phyloP scores from a whole-genome alignment of 2,329 filamentous ascomycete genomes.

The Botrytis pseudocinerea region DNA sequence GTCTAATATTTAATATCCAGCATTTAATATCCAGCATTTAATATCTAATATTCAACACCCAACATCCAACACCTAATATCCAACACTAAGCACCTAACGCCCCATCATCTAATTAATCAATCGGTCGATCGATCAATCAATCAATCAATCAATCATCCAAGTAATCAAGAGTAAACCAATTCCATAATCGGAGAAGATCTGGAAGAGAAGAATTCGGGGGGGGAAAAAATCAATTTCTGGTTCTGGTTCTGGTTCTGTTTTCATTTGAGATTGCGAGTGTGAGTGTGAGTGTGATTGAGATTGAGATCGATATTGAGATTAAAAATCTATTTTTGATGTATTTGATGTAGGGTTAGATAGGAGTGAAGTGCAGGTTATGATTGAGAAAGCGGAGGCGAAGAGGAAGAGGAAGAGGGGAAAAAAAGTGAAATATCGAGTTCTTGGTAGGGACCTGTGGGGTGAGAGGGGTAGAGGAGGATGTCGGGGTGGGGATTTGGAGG shows the following conservation, averaged over 20 bases:
- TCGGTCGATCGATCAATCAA: background rate
- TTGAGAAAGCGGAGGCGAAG: background rate
- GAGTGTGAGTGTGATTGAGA: background rate
- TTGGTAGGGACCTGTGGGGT: slow-evolving; percentile 7
- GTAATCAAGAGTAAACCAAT: background rate
- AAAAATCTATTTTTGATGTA: too few relatives aligned
- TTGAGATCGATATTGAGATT: background rate
- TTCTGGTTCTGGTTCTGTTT: background rate
- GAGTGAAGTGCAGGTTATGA: background rate
- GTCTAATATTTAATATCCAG: too few relatives aligned
- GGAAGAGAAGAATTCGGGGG: background rate
- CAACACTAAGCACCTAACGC: too few relatives aligned
- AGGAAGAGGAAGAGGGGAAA: background rate
- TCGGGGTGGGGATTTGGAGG: background rate
- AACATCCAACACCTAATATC: too few relatives aligned
- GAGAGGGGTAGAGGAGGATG: background rate
- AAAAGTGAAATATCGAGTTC: background rate
- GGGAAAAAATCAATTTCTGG: background rate
- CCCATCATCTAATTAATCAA: background rate
- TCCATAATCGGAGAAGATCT: background rate
- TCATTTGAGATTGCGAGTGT: background rate
- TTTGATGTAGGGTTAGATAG: too few relatives aligned
- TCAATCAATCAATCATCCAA: background rate
- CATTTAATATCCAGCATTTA: too few relatives aligned
- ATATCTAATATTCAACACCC: too few relatives aligned